Base-by-base conservation (phyloP, 176 grass and related monocot genomes). In the Pontederia paniculata region DNA sequence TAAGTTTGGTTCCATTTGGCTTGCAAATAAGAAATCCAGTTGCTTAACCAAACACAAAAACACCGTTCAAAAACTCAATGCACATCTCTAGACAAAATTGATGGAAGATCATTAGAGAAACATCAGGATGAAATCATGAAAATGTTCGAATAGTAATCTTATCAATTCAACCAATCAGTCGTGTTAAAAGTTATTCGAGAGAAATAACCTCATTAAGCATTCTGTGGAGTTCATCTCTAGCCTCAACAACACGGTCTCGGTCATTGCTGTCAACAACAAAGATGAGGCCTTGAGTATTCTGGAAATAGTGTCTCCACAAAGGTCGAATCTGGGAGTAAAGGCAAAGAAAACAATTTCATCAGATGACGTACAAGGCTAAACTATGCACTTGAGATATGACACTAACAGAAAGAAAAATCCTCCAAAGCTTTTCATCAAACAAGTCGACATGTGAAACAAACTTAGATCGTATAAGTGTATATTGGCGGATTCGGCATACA, bases 241-340 rank as follows among this genome's bases (percentile, higher is more conserved):
- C 58, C 42, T 62, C 58, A 62, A 62, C 58, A 20, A 62, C 8
- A 45, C 58, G 58, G 58, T 62, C 58, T 41, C 58, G 13, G 42
- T 62, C 58, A 12, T 62, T 62, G 37, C 58, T 62, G 58, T 62
- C 58, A 6, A 62, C 58, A 31, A 62, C 58, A 62, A 62, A 62
- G 41, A 62, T 62, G 9, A 62, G 58, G 42, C 58, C 58, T 62
- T 62, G 58, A 1, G 58, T 46, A 41, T 62, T 62, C 58, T 62
- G 58, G 42, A 62, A 62, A 16, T 62, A 62, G 44, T 62, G 42
- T 45, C 58, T 46, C 58, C 58, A 62, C 41, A 45, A 20, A 41
- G 58, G 58, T 17, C n/a, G 58, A 41, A 62, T 62, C 58, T 62
- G 37, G 44, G 18, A 62, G 21, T 11, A 45, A n/a, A 16, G 19